phyloP scores from a whole-genome alignment of 164 flowering plant genomes.

The Vitis cinerea region DNA sequence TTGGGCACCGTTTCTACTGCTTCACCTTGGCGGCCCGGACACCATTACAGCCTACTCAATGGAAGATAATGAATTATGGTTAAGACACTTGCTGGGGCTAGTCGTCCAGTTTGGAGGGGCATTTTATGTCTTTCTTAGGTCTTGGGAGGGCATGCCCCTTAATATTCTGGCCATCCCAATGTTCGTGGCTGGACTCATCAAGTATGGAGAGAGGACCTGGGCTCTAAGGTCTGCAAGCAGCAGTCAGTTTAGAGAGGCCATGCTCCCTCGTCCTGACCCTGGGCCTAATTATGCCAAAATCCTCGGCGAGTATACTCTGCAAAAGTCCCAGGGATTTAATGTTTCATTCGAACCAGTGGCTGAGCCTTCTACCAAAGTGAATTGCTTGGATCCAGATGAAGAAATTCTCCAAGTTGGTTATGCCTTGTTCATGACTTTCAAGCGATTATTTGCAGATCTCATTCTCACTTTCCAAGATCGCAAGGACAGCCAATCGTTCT shows the following conservation, averaged over 20 bases:
- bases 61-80: background rate
- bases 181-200: slow-evolving; percentile 18
- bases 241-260: slow-evolving; percentile 12
- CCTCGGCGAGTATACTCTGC: slow-evolving; percentile 2
- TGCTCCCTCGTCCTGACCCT: slow-evolving; percentile 15
- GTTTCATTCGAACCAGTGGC: background rate
- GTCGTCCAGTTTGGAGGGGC: background rate
- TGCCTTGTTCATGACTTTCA: slow-evolving; percentile 10
- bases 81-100: background rate
- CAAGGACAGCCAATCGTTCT: too few species aligned
- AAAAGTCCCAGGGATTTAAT: background rate
- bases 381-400: background rate
- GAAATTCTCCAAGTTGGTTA: slow-evolving; percentile 3
- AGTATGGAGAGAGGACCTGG: slow-evolving; percentile 16
- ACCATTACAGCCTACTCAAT: background rate
- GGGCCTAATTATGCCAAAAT: slow-evolving; percentile 20
- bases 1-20: background rate
- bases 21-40: background rate
- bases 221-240: slow-evolving; percentile 14
- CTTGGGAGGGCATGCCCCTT: background rate
- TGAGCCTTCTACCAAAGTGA: background rate
- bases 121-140: background rate
- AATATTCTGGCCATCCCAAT: background rate
- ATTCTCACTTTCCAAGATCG: slow-evolving; percentile 11
- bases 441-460: slow-evolving; percentile 19